These are phyloP conservation scores for Diaporthe sp. DNA, from an alignment of 2,329 filamentous ascomycete species.

Conservation along the genomic window DNA sequence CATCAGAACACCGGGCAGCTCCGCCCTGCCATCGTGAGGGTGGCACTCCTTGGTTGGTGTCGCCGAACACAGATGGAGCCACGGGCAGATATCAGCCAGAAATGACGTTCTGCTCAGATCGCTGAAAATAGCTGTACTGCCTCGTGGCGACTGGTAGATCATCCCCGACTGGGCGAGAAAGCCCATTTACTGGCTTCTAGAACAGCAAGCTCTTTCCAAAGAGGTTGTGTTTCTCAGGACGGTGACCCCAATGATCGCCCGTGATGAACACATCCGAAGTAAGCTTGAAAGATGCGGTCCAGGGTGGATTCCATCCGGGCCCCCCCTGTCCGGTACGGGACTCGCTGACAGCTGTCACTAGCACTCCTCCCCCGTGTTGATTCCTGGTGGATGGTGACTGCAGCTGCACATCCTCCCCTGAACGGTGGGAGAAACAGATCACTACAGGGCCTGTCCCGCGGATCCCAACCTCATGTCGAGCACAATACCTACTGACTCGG, in stretches of 20 bases:
- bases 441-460: background rate
- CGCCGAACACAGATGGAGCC: background rate
- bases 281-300: constrained; percentile 37
- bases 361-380: constrained; percentile 21
- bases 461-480: constrained; percentile 20
- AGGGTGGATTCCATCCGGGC: constrained; percentile 11
- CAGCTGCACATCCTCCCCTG: constrained; percentile 2
- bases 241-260: constrained; percentile 21
- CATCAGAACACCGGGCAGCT: background rate
- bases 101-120: constrained; percentile 14
- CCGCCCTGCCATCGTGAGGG: background rate
- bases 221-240: constrained; percentile 3
- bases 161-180: constrained; percentile 8
- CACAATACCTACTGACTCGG: constrained; percentile 32
- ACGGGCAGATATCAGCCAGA: constrained; percentile 5
- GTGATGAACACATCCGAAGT: constrained; percentile 32
- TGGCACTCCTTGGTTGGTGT: background rate
- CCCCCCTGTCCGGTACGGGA: constrained; percentile 33
- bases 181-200: constrained; percentile 13
- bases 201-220: constrained; percentile 9
- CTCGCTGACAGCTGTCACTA: constrained; percentile 42
- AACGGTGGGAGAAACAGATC: background rate
- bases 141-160: constrained; percentile 10
- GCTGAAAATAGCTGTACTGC: background rate
- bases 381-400: background rate